Base-by-base conservation (phyloP, 805 yeast species). In the Novakomyces olei region DNA sequence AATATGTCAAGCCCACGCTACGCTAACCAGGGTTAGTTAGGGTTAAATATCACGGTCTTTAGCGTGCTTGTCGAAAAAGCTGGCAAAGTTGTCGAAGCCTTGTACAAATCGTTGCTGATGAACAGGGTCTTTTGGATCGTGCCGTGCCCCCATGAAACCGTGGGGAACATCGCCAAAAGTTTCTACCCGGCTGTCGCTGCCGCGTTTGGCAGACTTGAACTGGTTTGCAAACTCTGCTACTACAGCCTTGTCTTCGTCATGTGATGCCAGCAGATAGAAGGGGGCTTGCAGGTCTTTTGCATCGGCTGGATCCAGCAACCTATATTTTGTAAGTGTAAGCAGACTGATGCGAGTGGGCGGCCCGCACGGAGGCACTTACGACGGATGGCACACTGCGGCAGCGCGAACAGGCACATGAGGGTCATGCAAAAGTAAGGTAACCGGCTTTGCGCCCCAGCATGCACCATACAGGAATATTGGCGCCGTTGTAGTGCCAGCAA, bases 381-480 rank as follows among this genome's bases (percentile, higher is more conserved):
- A 36, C 5, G 43, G 42, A 17, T 40, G 43, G 18, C 35, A 30
- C 25, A 39, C 15, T 19, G 36, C 36, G 25, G 34, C 32, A 14
- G 39, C 37, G 7, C 15, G 19, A 23, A 40, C 38, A 6, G 36
- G 16, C 7, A 6, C 22, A 12, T 27, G 20, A 9, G 29, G 19
- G 16, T 20, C 18, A 23, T 27, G 20, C 3, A 41, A 38, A 8
- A 33, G 26, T 14, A 34, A 10, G 14, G 36, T 31, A 6, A 40
- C 17, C 14, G 38, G n/a, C 29, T 40, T 40, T 4, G 37, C 41
- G 12, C 43, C 43, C 43, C 43, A 40, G 36, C 43, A 40, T 15
- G 36, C 32, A 5, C 43, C 43, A 32, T 39, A 39, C 12, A 38
- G 27, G 9, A 41, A 41, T 10, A 33, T 33, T 3, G n/a, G n/a